These are phyloP conservation scores for Populus simonii DNA, from an alignment of 345 rosid species.

Conservation along the genomic window DNA sequence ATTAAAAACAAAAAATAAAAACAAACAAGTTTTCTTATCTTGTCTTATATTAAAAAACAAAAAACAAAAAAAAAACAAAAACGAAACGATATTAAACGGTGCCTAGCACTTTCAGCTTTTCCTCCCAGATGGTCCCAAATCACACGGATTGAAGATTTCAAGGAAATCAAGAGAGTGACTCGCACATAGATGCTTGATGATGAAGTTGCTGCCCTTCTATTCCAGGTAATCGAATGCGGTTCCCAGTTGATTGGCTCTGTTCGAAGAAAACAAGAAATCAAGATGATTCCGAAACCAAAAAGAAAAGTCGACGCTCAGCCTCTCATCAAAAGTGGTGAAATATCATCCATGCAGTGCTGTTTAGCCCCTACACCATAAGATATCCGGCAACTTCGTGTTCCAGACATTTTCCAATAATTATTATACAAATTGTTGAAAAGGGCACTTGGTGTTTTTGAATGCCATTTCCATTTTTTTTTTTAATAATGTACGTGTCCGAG, in stretches of 20 bases:
- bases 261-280: constrained; percentile 6
- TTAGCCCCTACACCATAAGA: background rate
- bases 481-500: accelerated
- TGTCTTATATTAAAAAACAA: too few relatives aligned
- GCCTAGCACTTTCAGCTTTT: background rate
- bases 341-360: background rate
- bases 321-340: background rate
- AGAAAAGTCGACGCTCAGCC: background rate
- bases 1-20: too few relatives aligned
- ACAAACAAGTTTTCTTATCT: too few relatives aligned
- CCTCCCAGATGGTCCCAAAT: background rate
- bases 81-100: too few relatives aligned
- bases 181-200: background rate
- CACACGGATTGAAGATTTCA: too few relatives aligned
- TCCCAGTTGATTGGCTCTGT: background rate
- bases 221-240: background rate
- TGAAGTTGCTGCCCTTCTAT: background rate
- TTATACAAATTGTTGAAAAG: background rate
- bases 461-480: too few relatives aligned
- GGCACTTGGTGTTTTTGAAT: background rate
- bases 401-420: background rate
- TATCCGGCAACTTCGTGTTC: background rate
- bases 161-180: background rate
- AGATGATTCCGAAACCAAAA: background rate
- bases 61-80: too few relatives aligned